Conservation (phyloP, 163 green algal species). For the Scenedesmus sp. region DNA sequence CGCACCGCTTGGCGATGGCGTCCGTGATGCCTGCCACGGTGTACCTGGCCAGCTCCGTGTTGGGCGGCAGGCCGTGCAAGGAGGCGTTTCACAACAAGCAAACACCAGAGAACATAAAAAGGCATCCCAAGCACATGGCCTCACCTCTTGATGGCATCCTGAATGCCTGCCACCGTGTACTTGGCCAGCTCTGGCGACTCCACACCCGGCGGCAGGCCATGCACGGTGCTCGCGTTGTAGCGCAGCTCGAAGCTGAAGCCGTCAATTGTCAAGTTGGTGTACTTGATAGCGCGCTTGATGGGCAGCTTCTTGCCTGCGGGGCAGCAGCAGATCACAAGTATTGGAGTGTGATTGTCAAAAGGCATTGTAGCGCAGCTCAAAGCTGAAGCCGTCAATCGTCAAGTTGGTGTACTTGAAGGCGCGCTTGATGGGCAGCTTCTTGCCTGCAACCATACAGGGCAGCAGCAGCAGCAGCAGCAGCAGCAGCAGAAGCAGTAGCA, state of each 20-base stretch:
- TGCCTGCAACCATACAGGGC: slow-evolving; percentile 79
- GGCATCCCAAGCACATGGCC: not conserved
- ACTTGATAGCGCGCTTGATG: slow-evolving; percentile 74
- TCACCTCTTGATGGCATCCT: slow-evolving; percentile 59
- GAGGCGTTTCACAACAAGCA: slow-evolving; percentile 74
- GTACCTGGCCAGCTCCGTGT: slow-evolving; percentile 50
- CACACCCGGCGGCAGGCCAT: slow-evolving; percentile 64
- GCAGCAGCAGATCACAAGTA: slow-evolving; percentile 63
- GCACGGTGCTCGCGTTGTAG: slow-evolving; percentile 70
- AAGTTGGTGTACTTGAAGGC: slow-evolving; percentile 73
- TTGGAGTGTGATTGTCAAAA: not conserved
- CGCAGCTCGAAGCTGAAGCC: slow-evolving; percentile 75
- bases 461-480: not conserved
- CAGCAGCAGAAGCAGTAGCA: no score
- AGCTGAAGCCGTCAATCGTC: slow-evolving; percentile 71
- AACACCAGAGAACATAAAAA: slow-evolving; percentile 51
- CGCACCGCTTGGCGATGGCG: slow-evolving; percentile 55
- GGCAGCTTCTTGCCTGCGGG: slow-evolving; percentile 89
- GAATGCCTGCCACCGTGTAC: slow-evolving; percentile 64
- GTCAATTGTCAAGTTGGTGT: slow-evolving; percentile 78
- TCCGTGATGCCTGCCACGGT: slow-evolving; percentile 59
- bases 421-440: slow-evolving; percentile 88
- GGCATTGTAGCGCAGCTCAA: slow-evolving; percentile 79
- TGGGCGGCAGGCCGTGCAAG: slow-evolving; percentile 62
- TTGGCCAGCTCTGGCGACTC: slow-evolving; percentile 41